phyloP scores from a whole-genome alignment of 1,284 basidiomycete species.

The Cutaneotrichosporon spelunceum region DNA sequence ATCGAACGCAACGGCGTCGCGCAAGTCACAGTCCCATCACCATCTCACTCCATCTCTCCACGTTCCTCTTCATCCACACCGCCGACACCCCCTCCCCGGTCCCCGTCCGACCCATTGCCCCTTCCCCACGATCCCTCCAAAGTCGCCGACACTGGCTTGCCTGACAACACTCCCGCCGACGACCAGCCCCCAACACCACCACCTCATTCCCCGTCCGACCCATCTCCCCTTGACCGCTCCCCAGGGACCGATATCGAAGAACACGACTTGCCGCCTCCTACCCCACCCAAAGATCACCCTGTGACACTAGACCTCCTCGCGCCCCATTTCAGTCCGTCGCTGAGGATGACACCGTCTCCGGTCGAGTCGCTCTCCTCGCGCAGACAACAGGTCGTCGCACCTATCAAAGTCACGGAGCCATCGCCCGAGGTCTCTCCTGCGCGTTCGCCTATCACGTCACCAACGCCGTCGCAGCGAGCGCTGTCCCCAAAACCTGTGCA shows the following conservation, averaged over 20 bases:
- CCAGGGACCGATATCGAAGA: not conserved
- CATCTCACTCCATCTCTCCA: not conserved
- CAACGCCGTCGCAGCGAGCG: not conserved
- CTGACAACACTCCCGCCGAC: not conserved
- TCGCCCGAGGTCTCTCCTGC: not conserved
- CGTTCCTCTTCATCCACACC: not conserved
- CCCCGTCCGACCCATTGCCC: not conserved
- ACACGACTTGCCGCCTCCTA: not conserved
- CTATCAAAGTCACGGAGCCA: not conserved
- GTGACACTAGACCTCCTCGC: not conserved
- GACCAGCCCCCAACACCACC: not conserved
- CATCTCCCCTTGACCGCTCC: not conserved
- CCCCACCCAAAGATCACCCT: not conserved
- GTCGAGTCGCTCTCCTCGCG: not conserved
- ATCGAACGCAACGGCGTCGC: not conserved
- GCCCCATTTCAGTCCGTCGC: not conserved
- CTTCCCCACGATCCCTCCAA: not conserved
- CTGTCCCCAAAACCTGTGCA: not conserved
- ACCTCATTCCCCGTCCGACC: not conserved
- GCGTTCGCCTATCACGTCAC: not conserved
- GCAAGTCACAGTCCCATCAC: not conserved
- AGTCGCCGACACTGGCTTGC: not conserved
- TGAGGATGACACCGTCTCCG: not conserved
- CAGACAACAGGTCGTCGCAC: slow-evolving; percentile 5
- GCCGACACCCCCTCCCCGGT: not conserved